Conservation (phyloP, 495 filamentous ascomycete species). For the Aspergillus baeticus region DNA sequence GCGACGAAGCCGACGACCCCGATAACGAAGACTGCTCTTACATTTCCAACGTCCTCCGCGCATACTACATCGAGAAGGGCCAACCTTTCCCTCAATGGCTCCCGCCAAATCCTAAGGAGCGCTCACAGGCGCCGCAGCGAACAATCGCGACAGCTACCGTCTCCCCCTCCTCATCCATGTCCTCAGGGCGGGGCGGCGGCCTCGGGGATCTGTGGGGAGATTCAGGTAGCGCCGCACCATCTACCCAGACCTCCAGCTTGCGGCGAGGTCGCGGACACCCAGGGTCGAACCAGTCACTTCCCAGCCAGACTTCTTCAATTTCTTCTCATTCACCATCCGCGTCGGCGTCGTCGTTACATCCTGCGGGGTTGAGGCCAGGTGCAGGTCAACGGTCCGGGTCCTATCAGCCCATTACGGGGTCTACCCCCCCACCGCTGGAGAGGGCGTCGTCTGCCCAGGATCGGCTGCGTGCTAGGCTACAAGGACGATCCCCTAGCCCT, state of each 20-base stretch:
- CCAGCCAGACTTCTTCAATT: constrained; percentile 17
- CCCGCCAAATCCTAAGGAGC: constrained; percentile 77
- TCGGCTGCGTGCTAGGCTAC: constrained; percentile 63
- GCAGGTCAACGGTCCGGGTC: constrained; percentile 72
- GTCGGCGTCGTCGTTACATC: constrained; percentile 31
- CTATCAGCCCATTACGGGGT: constrained; percentile 50
- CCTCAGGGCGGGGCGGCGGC: constrained; percentile 42
- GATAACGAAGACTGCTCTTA: constrained; percentile 95
- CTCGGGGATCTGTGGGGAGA: constrained; percentile 87
- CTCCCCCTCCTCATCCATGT: constrained; percentile 39
- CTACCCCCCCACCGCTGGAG: constrained; percentile 42
- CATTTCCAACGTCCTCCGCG: constrained; percentile 90
- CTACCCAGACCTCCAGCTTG: constrained; percentile 54
- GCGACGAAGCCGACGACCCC: constrained; percentile 70
- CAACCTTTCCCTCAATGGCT: constrained; percentile 85
- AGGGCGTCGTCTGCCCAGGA: constrained; percentile 62
- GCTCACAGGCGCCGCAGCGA: constrained; percentile 53
- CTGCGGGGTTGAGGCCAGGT: constrained; percentile 53
- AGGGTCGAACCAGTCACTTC: constrained; percentile 11
- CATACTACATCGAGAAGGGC: constrained; percentile 89
- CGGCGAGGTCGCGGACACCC: constrained; percentile 41
- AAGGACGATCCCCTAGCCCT: constrained; percentile 47
- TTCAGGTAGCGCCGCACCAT: constrained; percentile 39
- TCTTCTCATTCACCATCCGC: not conserved
- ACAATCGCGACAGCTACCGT: constrained; percentile 48